These are phyloP conservation scores for Zygosaccharomyces bisporus DNA, from an alignment of 805 yeast species.

Conservation along the genomic window DNA sequence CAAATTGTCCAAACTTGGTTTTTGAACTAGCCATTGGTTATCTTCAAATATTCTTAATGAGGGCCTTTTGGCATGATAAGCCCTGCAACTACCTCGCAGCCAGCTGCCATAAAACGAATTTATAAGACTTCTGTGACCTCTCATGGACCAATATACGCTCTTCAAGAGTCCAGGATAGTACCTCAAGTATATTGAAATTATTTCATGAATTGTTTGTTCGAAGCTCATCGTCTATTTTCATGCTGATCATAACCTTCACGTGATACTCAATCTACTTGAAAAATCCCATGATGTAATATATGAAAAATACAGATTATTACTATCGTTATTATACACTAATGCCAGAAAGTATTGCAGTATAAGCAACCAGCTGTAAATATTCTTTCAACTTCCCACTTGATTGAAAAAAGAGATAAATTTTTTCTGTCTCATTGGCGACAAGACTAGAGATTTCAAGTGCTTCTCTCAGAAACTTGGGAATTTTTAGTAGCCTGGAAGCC, in stretches of 20 bases:
- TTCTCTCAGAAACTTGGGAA: slow-evolving; percentile 46
- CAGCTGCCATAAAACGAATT: not conserved
- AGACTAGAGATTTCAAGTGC: slow-evolving; percentile 58
- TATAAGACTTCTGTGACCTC: not conserved
- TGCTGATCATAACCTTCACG: not conserved
- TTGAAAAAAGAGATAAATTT: slow-evolving; percentile 59
- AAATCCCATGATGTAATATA: not conserved
- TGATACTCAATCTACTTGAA: not conserved
- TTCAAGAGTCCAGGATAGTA: too few species aligned
- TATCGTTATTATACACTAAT: slow-evolving; percentile 1
- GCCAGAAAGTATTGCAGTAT: slow-evolving; percentile 45
- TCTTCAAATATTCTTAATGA: slow-evolving; percentile 13
- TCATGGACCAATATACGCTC: not conserved
- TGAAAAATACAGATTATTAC: not conserved
- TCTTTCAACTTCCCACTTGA: slow-evolving; percentile 52
- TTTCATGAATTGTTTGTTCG: not conserved
- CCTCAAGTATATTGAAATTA: too few species aligned
- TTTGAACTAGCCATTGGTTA: slow-evolving; percentile 17
- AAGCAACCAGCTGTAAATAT: slow-evolving; percentile 51
- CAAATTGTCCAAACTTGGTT: slow-evolving; percentile 17
- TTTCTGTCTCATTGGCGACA: slow-evolving; percentile 64
- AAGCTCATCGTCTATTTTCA: not conserved
- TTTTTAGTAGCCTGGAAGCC: slow-evolving; percentile 37
- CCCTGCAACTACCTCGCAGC: not conserved
- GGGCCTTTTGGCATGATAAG: not conserved